Evolutionary conservation across 805 yeast species (phyloP).

Genomic region (Yamadazyma kitorensis): DNA sequence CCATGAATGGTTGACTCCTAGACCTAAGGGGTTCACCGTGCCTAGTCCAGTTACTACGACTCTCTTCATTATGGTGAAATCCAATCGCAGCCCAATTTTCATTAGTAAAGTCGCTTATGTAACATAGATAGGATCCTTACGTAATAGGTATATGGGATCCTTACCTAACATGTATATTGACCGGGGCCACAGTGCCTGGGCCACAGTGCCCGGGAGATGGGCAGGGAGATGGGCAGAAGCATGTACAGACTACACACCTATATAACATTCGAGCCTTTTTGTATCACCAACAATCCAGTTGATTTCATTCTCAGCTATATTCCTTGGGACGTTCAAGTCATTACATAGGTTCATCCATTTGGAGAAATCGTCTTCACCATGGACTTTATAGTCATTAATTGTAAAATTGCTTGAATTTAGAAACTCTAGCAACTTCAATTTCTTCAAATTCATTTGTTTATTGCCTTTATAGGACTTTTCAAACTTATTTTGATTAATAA

Average conservation of each 20-base stretch:
- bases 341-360: slow-evolving; percentile 32
- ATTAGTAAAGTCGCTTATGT: too few species aligned
- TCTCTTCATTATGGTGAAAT: slow-evolving; percentile 32
- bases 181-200: too few species aligned
- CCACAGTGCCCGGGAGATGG: too few species aligned
- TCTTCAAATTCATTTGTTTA: slow-evolving; percentile 26
- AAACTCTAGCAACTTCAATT: slow-evolving; percentile 22
- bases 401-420: slow-evolving; percentile 8
- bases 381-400: not conserved
- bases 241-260: slow-evolving; percentile 9
- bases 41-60: slow-evolving; percentile 95
- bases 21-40: slow-evolving; percentile 80
- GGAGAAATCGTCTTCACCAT: slow-evolving; percentile 16
- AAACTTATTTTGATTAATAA: slow-evolving; percentile 25
- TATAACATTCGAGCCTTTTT: slow-evolving; percentile 31
- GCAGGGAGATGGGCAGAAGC: too few species aligned
- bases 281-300: slow-evolving; percentile 42
- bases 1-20: slow-evolving; percentile 60
- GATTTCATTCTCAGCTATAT: slow-evolving; percentile 22
- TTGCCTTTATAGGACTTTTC: slow-evolving; percentile 25
- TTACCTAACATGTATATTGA: too few species aligned
- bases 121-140: too few species aligned
- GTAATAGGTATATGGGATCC: too few species aligned
- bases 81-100: not conserved
- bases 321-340: slow-evolving; percentile 15